Base-by-base conservation (phyloP, 2,329 filamentous ascomycete genomes). In the Penicillium janthinellum region DNA sequence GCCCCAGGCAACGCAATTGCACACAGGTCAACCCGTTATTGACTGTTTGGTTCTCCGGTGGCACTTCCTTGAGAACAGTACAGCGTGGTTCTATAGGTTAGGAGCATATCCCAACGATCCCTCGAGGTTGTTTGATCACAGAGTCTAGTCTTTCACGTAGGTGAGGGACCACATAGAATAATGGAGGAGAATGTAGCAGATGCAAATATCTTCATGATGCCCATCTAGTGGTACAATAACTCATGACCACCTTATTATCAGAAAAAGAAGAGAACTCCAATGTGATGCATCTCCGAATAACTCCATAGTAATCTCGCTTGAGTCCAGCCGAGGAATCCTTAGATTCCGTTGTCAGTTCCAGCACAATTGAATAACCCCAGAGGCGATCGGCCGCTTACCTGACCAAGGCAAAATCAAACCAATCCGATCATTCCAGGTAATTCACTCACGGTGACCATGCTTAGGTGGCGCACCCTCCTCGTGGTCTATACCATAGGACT, bases 401-500 rank as follows among this genome's bases (percentile, higher is more conserved):
- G n/a, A 4, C n/a, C 28, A 4, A 3, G 28, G n/a, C 11, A 5
- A 34, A 48, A 12, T 34, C 11, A 8, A 49, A 5, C 15, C 3
- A 35, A 3, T n/a, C 20, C 11, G 5, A 41, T 11, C 17, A 14
- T 1, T 37, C 22, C 12, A 20, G 25, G 25, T 37, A 6, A 25
- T 39, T 39, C 49, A 39, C 14, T 50, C 20, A 31, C 14, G 11
- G 10, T 51, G 25, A 31, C n/a, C 17, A 49, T 56, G 17, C 14
- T 39, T 2, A 31, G 28, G 2, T 38, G 44, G 37, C 20, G 56
- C 45, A 22, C 55, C 57, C 11, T 50, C 49, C 48, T 65, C 55
- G 2, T 37, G 15, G 34, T 62, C 58, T 28, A 59, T 7, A 15
- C 31, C 10, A 42, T 52, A 42, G 2, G 62, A 61, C 58, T 70